Evolutionary conservation across 345 rosid species (phyloP).

Genomic region (Adansonia digitata): DNA sequence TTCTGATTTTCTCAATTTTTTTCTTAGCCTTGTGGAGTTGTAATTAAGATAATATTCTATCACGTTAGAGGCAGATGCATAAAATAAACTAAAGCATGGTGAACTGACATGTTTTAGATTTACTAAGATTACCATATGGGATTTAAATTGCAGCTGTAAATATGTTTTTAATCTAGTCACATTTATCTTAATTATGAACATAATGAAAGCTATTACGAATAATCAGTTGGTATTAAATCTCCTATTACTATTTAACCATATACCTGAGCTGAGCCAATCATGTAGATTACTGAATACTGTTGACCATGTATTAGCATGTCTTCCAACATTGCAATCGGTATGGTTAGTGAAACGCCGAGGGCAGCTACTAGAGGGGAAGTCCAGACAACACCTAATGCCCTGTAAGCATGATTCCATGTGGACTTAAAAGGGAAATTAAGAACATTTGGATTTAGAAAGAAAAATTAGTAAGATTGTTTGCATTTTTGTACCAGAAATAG

Average conservation of each 20-base stretch:
- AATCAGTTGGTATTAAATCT: too few relatives aligned
- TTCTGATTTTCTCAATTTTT: too few relatives aligned
- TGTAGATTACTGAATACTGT: slow-evolving; percentile 27
- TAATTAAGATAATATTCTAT: too few relatives aligned
- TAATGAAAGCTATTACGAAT: too few relatives aligned
- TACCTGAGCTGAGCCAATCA: slow-evolving; percentile 34
- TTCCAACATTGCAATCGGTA: slow-evolving; percentile 45
- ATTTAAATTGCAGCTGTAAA: too few relatives aligned
- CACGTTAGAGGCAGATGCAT: too few relatives aligned
- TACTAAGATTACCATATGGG: too few relatives aligned
- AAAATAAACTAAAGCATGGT: not conserved
- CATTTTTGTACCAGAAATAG: slow-evolving; percentile 31
- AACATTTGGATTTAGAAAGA: not conserved
- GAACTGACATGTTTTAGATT: too few relatives aligned
- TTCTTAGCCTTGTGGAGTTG: too few relatives aligned
- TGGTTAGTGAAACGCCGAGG: slow-evolving; percentile 35
- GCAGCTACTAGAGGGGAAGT: slow-evolving; percentile 44
- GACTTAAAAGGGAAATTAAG: not conserved
- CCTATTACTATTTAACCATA: too few relatives aligned
- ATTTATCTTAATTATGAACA: too few relatives aligned
- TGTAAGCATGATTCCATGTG: not conserved
- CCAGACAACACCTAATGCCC: slow-evolving; percentile 46
- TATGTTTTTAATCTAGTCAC: too few relatives aligned
- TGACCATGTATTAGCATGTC: slow-evolving; percentile 35
- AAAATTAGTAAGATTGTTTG: not conserved